These are phyloP conservation scores for Acanthamoeba royreba DNA, from an alignment of 208 protist genomes.

Conservation along the genomic window DNA sequence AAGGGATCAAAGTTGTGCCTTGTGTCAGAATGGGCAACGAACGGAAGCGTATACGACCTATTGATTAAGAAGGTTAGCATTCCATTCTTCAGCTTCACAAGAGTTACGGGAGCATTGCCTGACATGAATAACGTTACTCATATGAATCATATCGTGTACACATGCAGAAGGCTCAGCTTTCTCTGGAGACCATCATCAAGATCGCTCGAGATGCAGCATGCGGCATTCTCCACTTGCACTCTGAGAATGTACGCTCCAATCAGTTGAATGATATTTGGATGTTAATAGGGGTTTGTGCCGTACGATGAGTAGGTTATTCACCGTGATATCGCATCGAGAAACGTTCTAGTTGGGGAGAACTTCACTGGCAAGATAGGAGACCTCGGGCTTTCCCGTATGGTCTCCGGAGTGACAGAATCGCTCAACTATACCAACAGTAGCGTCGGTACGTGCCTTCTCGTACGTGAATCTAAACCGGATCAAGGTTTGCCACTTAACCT, in stretches of 20 bases:
- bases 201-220: not conserved
- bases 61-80: not conserved
- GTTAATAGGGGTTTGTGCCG: not conserved
- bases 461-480: not conserved
- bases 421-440: not conserved
- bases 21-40: not conserved
- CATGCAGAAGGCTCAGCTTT: not conserved
- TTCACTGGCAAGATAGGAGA: not conserved
- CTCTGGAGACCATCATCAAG: not conserved
- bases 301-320: not conserved
- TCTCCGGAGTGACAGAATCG: not conserved
- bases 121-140: too few species aligned
- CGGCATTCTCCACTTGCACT: constrained; percentile 29
- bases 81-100: not conserved
- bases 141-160: too few species aligned
- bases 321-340: not conserved
- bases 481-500: not conserved
- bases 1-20: not conserved
- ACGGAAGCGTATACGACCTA: constrained; percentile 23
- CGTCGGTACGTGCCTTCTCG: not conserved
- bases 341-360: not conserved
- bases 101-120: too few species aligned
- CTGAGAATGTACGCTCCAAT: not conserved
- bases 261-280: not conserved
- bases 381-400: not conserved